phyloP scores from a whole-genome alignment of 225 moss, liverwort and hornwort species.

The Physcomitrium patens region DNA sequence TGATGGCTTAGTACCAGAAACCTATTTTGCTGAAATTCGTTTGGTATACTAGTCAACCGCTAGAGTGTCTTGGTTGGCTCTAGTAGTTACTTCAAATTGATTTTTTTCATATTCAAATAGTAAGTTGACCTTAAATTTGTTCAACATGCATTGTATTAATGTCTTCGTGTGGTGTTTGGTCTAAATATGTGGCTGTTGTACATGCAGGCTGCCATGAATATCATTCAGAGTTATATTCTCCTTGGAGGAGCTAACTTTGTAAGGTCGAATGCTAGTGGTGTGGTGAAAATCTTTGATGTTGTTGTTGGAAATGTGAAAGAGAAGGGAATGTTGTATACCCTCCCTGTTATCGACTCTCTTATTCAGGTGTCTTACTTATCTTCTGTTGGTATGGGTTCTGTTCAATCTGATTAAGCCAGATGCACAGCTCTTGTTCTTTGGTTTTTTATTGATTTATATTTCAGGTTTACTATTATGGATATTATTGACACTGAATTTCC shows the following conservation, averaged over 20 bases:
- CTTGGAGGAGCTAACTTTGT: slow-evolving; percentile 91
- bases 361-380: slow-evolving; percentile 70
- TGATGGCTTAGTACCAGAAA: not conserved
- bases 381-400: slow-evolving; percentile 10
- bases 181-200: slow-evolving; percentile 13
- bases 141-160: too few species aligned
- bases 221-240: slow-evolving; percentile 92
- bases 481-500: slow-evolving; percentile 15
- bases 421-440: not conserved
- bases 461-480: not conserved
- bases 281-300: slow-evolving; percentile 88
- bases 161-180: slow-evolving; percentile 12
- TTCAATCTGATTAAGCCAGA: not conserved
- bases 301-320: slow-evolving; percentile 99
- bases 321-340: slow-evolving; percentile 97
- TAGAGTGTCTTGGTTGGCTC: slow-evolving; percentile 1
- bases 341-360: slow-evolving; percentile 93
- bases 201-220: slow-evolving; percentile 86
- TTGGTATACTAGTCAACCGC: not conserved
- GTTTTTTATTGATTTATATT: not conserved
- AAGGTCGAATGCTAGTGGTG: slow-evolving; percentile 81
- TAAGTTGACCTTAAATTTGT: too few species aligned
- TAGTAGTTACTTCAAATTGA: not conserved
- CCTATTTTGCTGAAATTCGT: slow-evolving; percentile 1
- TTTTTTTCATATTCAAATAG: too few species aligned